Percentiles rank a stretch among this genome's conserved stretches.
Evolutionary conservation across 768 basidiomycete genomes (phyloP).

Genomic region (Tylopilus sp.): DNA sequence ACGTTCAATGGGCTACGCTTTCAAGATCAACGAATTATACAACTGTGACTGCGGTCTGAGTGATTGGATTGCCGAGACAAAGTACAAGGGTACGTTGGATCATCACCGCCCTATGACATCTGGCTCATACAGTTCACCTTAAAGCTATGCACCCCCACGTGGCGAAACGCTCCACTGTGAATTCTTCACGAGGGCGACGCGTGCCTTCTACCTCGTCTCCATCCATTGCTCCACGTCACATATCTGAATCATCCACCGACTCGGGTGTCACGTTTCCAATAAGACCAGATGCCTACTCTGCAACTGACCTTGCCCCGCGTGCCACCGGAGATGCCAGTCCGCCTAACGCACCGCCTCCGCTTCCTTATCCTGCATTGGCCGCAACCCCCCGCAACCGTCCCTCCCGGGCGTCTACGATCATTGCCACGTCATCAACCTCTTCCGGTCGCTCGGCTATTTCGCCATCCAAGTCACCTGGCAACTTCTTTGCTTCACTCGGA

Average conservation of each 20-base stretch:
- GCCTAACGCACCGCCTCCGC: conserved; percentile 52
- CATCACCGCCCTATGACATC: not conserved
- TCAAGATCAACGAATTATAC: conserved; percentile 81
- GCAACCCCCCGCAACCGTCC: conserved; percentile 25
- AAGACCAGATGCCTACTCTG: conserved; percentile 72
- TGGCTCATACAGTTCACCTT: conserved; percentile 3
- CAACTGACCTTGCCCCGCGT: conserved; percentile 66
- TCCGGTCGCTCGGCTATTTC: conserved; percentile 44
- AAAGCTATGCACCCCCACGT: conserved; percentile 21
- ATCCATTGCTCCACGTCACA: conserved; percentile 57
- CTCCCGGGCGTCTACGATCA: conserved; percentile 31
- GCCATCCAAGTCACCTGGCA: conserved; percentile 45
- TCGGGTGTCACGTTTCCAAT: conserved; percentile 79
- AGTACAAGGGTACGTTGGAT: conserved; percentile 45
- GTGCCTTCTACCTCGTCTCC: conserved; percentile 41
- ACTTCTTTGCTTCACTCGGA: conserved; percentile 73
- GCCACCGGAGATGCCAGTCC: conserved; percentile 45
- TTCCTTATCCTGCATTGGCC: conserved; percentile 77
- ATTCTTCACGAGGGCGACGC: conserved; percentile 19
- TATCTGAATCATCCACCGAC: conserved; percentile 66
- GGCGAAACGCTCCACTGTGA: conserved; percentile 27
- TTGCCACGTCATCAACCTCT: conserved; percentile 44
- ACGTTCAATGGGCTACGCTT: conserved; percentile 68
- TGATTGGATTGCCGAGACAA: conserved; percentile 68
- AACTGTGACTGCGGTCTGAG: conserved; percentile 70